phyloP scores from a whole-genome alignment of 805 yeast genomes.

The Metschnikowia peoriensis region DNA sequence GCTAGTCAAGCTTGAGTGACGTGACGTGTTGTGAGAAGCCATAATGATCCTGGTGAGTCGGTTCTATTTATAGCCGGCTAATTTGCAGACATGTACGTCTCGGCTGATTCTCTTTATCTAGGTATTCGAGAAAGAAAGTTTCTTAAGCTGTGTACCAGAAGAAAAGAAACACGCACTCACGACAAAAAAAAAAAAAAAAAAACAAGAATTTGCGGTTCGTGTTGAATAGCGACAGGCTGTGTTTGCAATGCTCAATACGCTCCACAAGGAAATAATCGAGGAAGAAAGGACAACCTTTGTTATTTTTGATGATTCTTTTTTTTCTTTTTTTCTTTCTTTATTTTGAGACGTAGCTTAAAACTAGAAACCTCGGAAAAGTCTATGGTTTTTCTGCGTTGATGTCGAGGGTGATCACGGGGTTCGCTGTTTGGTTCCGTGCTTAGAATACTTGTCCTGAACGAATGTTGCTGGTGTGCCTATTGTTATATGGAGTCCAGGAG shows the following conservation, averaged over 20 bases:
- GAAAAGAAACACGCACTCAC: background rate
- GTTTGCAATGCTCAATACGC: background rate
- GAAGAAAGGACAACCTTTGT: background rate
- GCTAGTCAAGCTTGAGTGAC: conserved; percentile 14
- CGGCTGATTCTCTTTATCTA: background rate
- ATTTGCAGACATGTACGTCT: conserved; percentile 1
- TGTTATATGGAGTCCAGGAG: conserved; percentile 10
- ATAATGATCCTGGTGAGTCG: background rate
- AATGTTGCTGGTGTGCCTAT: conserved; percentile 9
- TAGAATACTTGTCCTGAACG: conserved; percentile 6
- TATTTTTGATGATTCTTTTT: background rate
- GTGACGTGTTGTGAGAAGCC: conserved; percentile 6
- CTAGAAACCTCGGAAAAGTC: background rate
- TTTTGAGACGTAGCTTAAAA: background rate
- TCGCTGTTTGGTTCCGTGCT: conserved; percentile 3
- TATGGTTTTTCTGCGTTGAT: background rate
- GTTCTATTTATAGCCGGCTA: background rate
- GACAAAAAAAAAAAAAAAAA: too few relatives aligned
- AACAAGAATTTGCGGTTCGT: background rate
- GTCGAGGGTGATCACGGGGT: background rate
- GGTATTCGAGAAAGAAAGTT: too few relatives aligned
- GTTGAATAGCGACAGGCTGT: background rate
- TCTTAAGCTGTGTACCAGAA: background rate
- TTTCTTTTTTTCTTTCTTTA: too few relatives aligned
- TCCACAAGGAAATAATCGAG: background rate